phyloP scores from a whole-genome alignment of 1,139 yeast species.

The Yamadazyma atlantica region DNA sequence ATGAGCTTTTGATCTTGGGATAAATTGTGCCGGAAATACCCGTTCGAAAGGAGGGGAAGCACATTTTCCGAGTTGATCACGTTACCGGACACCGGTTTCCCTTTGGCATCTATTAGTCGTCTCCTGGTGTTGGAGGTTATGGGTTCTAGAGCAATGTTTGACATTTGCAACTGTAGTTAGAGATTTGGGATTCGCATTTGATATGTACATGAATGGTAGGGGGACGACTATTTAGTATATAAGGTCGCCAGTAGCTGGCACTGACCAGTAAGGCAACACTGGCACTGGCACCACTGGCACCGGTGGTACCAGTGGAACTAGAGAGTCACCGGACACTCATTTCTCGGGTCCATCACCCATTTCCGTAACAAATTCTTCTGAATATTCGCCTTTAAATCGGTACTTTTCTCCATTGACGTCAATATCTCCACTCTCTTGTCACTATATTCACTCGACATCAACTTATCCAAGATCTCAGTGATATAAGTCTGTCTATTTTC shows the following conservation, averaged over 20 bases:
- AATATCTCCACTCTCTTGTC: conserved; percentile 28
- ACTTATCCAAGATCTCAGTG: conserved; percentile 30
- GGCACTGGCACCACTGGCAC: no score
- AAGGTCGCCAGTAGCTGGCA: no score
- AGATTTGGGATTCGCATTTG: no score
- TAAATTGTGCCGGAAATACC: conserved; percentile 13
- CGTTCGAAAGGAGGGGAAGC: conserved; percentile 11
- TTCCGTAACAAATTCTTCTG: conserved; percentile 44
- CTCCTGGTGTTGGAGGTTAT: conserved; percentile 2
- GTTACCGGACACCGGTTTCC: conserved; percentile 8
- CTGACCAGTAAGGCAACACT: no score
- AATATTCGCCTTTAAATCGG: conserved; percentile 25
- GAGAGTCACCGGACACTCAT: conserved; percentile 34
- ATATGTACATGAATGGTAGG: no score
- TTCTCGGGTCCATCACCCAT: conserved; percentile 36
- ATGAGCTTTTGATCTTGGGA: conserved; percentile 17
- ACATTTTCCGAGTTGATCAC: conserved; percentile 8
- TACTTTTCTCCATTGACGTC: conserved; percentile 19
- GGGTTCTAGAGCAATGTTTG: no score
- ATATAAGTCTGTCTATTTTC: conserved; percentile 33
- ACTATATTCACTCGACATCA: conserved; percentile 30
- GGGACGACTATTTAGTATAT: no score
- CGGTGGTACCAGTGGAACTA: no score
- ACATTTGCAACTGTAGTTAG: no score
- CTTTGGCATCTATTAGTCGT: conserved; percentile 10